Conservation (phyloP, 352 stramenopile genomes). For the Pythium monospermum region DNA sequence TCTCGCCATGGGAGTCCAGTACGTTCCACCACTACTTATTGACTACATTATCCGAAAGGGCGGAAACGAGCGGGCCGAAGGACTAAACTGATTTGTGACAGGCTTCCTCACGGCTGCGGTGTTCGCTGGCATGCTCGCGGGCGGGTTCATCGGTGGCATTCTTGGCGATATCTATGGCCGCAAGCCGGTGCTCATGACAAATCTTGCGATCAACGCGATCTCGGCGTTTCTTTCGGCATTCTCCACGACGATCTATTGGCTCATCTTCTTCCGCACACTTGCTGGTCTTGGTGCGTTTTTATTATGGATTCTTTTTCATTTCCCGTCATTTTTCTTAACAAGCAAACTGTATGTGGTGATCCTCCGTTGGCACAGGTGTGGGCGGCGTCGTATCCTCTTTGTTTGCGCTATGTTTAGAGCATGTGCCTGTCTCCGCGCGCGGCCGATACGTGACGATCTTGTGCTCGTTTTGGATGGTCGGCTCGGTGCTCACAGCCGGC, state of each 20-base stretch:
- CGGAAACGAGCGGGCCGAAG: no score
- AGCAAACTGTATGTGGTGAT: background rate
- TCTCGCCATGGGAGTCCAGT: conserved; percentile 77
- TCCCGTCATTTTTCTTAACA: background rate
- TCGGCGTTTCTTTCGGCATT: conserved; percentile 74
- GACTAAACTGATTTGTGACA: conserved; percentile 19
- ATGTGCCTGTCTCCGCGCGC: conserved; percentile 62
- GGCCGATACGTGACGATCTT: conserved; percentile 84
- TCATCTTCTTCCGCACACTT: conserved; percentile 70
- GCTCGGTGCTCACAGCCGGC: conserved; percentile 70
- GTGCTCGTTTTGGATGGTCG: conserved; percentile 91
- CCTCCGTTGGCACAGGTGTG: conserved; percentile 54
- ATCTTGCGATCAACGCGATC: conserved; percentile 74
- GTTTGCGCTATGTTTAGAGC: conserved; percentile 84
- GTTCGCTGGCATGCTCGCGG: conserved; percentile 86
- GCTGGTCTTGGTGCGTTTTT: conserved; percentile 36
- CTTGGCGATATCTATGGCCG: conserved; percentile 79
- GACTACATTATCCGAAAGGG: background rate
- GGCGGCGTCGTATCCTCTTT: conserved; percentile 83
- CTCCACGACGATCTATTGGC: conserved; percentile 59
- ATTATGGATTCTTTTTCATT: background rate
- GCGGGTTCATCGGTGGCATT: conserved; percentile 69
- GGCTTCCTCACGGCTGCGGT: conserved; percentile 83
- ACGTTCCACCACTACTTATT: conserved; percentile 11
- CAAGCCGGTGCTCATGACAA: conserved; percentile 67